Evolutionary conservation across 768 basidiomycete species (phyloP), one percentile per base, ranked within the genome.

Genomic region (Fibroporia radiculosa): DNA sequence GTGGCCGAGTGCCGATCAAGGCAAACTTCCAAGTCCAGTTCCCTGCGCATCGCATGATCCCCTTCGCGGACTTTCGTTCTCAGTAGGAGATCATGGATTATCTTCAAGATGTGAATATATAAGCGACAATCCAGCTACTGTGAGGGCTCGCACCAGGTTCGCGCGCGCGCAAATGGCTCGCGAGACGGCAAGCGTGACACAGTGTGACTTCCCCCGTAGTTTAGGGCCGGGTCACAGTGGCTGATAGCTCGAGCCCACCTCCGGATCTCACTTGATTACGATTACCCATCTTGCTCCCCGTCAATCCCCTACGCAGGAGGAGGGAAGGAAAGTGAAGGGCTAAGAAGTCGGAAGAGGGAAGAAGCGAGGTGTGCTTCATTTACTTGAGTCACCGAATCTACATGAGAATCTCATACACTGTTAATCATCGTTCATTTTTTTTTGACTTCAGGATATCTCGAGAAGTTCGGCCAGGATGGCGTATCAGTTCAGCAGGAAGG

Each of bases 401-500:
- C 29, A n/a, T n/a, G n/a, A n/a, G n/a, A n/a, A n/a, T n/a, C n/a
- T n/a, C n/a, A n/a, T 12, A 27, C 31, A 24, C 20, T 19, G 19
- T n/a, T 18, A 14, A n/a, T 37, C 31, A 44, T 25, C 20, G 24
- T 23, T 27, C 19, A 22, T n/a, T 38, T 45, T 42, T 47, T 29
- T n/a, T 36, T 42, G 48, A 49, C 43, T 48, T 45, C 50, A 60
- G 56, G 51, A 49, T 52, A 50, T 56, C 52, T n/a, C 39, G 58
- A 55, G 63, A 66, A 71, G 66, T 65, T 64, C 58, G 67, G 65
- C 64, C 62, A 73, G 65, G 62, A 88, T 88, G 85, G 82, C 85
- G 67, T 84, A 75, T 69, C 83, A 84, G 64, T 81, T 81, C 72
- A 78, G 82, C 48, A 82, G 80, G 74, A 91, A 88, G 71, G 86